Conservation (phyloP, 805 yeast genomes). For the Isabelozyma gotoi region DNA sequence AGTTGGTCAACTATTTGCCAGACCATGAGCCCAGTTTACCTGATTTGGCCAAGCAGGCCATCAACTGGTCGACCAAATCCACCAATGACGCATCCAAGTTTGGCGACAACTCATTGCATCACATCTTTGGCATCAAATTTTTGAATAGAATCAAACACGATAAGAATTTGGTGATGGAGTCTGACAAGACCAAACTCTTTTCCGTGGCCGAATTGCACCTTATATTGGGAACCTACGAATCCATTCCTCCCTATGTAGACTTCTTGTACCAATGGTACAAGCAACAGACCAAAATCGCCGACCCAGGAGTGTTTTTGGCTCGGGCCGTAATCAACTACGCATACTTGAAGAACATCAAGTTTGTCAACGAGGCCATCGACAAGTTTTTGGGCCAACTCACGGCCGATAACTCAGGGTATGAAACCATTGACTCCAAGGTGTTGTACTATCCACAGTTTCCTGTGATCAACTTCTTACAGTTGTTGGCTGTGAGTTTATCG, state of each 20-base stretch:
- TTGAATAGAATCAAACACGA: conserved; percentile 31
- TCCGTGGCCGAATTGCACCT: conserved; percentile 75
- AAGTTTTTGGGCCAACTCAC: conserved; percentile 13
- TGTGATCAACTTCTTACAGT: conserved; percentile 66
- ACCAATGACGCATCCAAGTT: conserved; percentile 43
- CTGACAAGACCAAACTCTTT: conserved; percentile 40
- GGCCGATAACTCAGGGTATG: conserved; percentile 9
- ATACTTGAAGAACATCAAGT: conserved; percentile 62
- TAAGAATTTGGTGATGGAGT: conserved; percentile 12
- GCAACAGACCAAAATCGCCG: conserved; percentile 17
- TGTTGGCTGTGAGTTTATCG: conserved; percentile 59
- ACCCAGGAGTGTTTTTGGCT: conserved; percentile 38
- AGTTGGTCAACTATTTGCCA: conserved; percentile 45
- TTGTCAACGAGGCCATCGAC: conserved; percentile 41
- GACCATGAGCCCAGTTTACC: conserved; percentile 49
- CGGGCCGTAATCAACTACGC: conserved; percentile 78
- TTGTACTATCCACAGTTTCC: conserved; percentile 40
- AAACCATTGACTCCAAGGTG: conserved; percentile 24
- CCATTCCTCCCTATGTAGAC: conserved; percentile 38
- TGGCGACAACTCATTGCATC: conserved; percentile 78
- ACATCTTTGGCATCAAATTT: conserved; percentile 68
- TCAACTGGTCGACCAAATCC: conserved; percentile 61
- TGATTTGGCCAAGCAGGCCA: conserved; percentile 64
- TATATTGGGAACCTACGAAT: conserved; percentile 62
- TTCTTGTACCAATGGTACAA: conserved; percentile 47